Percentiles rank a stretch among this genome's conserved stretches.
Evolutionary conservation across 1,139 yeast species (phyloP).

Genomic region (Lodderomyces metapsilosis): DNA sequence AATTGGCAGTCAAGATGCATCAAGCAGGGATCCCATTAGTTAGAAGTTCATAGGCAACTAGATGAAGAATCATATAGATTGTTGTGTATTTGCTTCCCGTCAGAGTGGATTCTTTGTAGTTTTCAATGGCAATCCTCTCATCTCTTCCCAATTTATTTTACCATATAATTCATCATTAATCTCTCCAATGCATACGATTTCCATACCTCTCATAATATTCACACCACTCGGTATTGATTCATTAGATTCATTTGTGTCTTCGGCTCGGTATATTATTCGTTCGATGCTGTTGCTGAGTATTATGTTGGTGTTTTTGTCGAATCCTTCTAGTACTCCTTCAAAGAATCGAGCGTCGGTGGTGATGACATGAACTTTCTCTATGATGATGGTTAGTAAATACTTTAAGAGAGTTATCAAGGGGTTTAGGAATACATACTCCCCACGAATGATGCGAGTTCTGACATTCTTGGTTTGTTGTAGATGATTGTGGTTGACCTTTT

Average conservation of each 20-base stretch:
- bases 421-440: background rate
- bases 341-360: slow-evolving; percentile 82
- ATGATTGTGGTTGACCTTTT: slow-evolving; percentile 8
- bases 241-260: slow-evolving; percentile 41
- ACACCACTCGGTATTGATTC: slow-evolving; percentile 56
- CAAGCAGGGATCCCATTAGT: slow-evolving; percentile 54
- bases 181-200: slow-evolving; percentile 74
- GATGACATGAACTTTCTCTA: slow-evolving; percentile 64
- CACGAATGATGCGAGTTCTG: slow-evolving; percentile 2
- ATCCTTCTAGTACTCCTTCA: slow-evolving; percentile 75
- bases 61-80: no score
- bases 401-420: background rate
- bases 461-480: slow-evolving; percentile 6
- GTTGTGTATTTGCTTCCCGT: background rate
- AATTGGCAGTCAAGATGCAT: slow-evolving; percentile 80
- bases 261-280: slow-evolving; percentile 31
- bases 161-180: slow-evolving; percentile 54
- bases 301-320: slow-evolving; percentile 76
- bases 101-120: slow-evolving; percentile 44
- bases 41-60: slow-evolving; percentile 22
- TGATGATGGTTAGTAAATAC: slow-evolving; percentile 25
- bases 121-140: slow-evolving; percentile 38
- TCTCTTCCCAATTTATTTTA: slow-evolving; percentile 56
- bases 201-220: slow-evolving; percentile 77
- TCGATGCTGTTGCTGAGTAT: slow-evolving; percentile 64